Evolutionary conservation across 2,329 filamentous ascomycete species (phyloP).

Genomic region (Cryphonectria carpinicola): DNA sequence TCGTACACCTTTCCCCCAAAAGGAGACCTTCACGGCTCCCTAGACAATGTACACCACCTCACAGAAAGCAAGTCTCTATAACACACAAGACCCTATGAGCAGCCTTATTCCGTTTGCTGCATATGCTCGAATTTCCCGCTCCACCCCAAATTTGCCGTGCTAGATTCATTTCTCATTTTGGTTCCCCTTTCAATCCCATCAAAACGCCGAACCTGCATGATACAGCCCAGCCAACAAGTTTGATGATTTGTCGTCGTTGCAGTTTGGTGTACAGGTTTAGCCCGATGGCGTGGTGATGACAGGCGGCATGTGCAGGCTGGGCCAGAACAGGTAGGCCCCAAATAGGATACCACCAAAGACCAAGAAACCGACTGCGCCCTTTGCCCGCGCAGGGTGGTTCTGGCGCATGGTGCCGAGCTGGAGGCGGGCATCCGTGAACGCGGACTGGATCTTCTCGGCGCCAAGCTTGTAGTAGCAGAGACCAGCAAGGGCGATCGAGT

Average conservation of each 20-base stretch:
- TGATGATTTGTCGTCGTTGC: too few species aligned
- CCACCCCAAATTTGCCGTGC: not conserved
- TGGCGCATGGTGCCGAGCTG: slow-evolving; percentile 26
- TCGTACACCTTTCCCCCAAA: not conserved
- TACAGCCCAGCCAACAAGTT: slow-evolving; percentile 7
- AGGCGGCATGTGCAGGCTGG: slow-evolving; percentile 26
- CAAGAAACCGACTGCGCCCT: slow-evolving; percentile 25
- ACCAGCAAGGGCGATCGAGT: slow-evolving; percentile 58
- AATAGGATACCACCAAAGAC: slow-evolving; percentile 25
- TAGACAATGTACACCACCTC: not conserved
- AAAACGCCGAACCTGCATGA: slow-evolving; percentile 20
- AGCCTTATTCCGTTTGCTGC: slow-evolving; percentile 1
- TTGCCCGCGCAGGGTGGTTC: slow-evolving; percentile 29
- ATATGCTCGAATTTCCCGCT: not conserved
- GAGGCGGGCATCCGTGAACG: slow-evolving; percentile 27
- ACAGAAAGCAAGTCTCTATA: not conserved
- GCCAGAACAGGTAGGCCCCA: slow-evolving; percentile 28
- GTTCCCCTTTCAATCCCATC: not conserved
- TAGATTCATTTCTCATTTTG: not conserved
- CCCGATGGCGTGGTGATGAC: slow-evolving; percentile 19
- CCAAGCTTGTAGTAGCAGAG: slow-evolving; percentile 36
- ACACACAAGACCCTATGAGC: not conserved
- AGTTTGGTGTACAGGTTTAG: slow-evolving; percentile 3
- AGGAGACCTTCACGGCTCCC: not conserved
- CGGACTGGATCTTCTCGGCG: slow-evolving; percentile 29